These are phyloP conservation scores for Elsinoe fawcettii DNA, from an alignment of 2,329 filamentous ascomycete genomes.

Conservation along the genomic window DNA sequence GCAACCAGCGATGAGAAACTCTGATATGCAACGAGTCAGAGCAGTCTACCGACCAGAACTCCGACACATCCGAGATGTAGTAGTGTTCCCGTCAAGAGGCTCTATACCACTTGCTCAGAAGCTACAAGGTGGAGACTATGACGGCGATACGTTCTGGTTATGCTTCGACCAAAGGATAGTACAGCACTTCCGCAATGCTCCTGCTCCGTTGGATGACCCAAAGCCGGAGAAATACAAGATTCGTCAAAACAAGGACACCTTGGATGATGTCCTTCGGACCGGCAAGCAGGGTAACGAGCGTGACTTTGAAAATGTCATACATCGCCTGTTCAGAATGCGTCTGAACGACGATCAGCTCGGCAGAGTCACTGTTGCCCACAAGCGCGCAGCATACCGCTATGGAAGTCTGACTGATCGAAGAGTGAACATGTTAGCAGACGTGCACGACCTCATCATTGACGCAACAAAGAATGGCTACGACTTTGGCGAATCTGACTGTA, in stretches of 20 bases:
- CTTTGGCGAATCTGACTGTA: constrained; percentile 40
- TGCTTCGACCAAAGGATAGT: constrained; percentile 65
- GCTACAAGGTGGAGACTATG: constrained; percentile 72
- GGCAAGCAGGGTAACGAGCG: constrained; percentile 15
- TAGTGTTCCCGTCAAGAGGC: constrained; percentile 65
- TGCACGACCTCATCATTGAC: constrained; percentile 41
- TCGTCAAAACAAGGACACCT: constrained; percentile 40
- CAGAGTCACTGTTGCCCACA: constrained; percentile 56
- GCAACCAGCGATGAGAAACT: constrained; percentile 60
- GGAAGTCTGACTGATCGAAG: constrained; percentile 25
- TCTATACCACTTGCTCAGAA: constrained; percentile 57
- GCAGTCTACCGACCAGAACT: constrained; percentile 50
- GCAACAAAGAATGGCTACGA: constrained; percentile 41
- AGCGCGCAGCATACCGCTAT: constrained; percentile 50
- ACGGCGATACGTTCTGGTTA: constrained; percentile 68
- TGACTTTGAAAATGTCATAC: constrained; percentile 4
- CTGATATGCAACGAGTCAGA: constrained; percentile 59
- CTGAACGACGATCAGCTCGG: constrained; percentile 53
- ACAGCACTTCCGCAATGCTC: constrained; percentile 56
- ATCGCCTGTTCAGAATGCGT: not conserved
- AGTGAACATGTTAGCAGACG: constrained; percentile 20
- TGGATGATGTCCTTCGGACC: constrained; percentile 38
- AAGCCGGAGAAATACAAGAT: constrained; percentile 46
- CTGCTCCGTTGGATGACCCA: constrained; percentile 39
- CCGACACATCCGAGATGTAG: constrained; percentile 64